Percentiles rank a stretch among this genome's conserved stretches.
phyloP scores from a whole-genome alignment of 2,329 filamentous ascomycete species.

The Blastomyces gilchristii region DNA sequence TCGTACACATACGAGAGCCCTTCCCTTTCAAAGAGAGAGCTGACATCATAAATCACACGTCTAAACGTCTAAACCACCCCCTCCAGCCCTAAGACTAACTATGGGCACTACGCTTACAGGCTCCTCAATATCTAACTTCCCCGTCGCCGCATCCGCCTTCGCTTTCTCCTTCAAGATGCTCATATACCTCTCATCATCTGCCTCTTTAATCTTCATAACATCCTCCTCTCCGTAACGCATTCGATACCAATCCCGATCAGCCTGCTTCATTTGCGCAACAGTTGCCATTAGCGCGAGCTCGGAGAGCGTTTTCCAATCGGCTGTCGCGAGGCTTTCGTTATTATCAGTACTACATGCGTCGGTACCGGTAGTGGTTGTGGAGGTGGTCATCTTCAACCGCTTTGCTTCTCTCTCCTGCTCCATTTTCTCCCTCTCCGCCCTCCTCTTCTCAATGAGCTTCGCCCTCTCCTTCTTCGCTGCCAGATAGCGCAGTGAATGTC shows the following conservation, averaged over 20 bases:
- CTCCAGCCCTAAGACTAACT: not conserved
- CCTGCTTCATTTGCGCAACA: conserved; percentile 1
- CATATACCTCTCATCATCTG: conserved; percentile 1
- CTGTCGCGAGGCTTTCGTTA: not conserved
- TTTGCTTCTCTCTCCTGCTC: not conserved
- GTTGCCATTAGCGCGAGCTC: conserved; percentile 1
- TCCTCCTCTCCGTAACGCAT: not conserved
- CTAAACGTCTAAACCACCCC: not conserved
- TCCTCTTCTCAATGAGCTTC: conserved; percentile 27
- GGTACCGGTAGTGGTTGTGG: not conserved
- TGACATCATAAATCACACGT: not conserved
- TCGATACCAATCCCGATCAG: not conserved
- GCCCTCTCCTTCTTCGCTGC: conserved; percentile 38
- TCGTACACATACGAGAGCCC: not conserved
- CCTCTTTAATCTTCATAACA: not conserved
- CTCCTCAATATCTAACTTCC: not conserved
- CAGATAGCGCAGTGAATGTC: conserved; percentile 43
- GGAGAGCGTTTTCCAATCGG: not conserved
- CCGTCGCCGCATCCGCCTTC: not conserved
- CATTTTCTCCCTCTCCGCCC: conserved; percentile 20
- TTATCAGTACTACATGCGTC: not conserved
- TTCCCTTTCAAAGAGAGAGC: not conserved
- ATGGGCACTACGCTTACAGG: not conserved
- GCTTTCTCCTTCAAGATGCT: not conserved
- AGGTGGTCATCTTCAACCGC: not conserved